These are phyloP conservation scores for Solanum dulcamara DNA, from an alignment of 257 asterid genomes.

Conservation along the genomic window DNA sequence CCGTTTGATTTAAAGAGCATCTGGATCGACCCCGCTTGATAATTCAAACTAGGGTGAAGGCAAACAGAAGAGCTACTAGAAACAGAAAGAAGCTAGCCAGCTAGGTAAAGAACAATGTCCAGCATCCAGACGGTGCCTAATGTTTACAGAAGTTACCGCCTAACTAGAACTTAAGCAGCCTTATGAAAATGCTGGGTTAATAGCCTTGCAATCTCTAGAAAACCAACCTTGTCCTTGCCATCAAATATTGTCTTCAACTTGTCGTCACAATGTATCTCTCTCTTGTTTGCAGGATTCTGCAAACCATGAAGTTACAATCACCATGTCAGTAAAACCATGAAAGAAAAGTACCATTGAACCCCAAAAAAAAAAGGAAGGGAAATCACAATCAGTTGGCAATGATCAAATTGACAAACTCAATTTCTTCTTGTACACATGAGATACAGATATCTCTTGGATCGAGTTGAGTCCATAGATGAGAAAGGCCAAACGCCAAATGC, in stretches of 20 bases:
- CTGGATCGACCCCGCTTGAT: neutral
- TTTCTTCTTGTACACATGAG: neutral
- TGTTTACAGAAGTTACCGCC: neutral
- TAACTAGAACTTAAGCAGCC: constrained; percentile 8
- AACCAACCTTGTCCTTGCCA: constrained; percentile 48
- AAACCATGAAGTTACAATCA: neutral
- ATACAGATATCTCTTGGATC: neutral
- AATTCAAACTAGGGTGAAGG: neutral
- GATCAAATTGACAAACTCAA: neutral
- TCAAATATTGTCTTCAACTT: constrained; percentile 47
- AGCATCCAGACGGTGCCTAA: neutral
- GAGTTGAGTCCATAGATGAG: neutral
- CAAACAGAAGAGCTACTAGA: neutral
- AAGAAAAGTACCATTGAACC: neutral
- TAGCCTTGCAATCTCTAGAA: constrained; percentile 37
- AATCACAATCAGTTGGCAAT: neutral
- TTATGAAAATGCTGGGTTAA: constrained; percentile 41
- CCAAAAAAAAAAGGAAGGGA: neutral
- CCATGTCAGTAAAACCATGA: neutral
- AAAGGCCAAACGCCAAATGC: neutral
- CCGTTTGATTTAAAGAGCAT: neutral
- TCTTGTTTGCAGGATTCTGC: constrained; percentile 55
- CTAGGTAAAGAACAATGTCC: neutral
- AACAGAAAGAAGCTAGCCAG: neutral
- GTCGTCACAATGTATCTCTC: constrained; percentile 47